Conservation (phyloP, 805 yeast genomes). For the Torulaspora maleeae region DNA sequence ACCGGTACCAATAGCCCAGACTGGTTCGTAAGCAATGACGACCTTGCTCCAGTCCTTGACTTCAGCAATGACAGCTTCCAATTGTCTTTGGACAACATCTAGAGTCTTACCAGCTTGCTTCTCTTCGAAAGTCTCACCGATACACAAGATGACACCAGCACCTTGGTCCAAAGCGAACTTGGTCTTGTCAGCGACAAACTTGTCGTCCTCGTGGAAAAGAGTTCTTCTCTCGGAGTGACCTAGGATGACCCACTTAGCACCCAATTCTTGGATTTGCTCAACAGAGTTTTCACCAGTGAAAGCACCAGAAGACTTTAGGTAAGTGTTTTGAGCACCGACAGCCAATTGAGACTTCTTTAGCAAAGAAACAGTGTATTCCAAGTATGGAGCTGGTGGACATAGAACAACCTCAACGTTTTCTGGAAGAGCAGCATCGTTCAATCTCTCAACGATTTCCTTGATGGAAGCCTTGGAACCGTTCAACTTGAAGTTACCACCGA, state of each 20-base stretch:
- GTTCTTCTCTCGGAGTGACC: constrained; percentile 99
- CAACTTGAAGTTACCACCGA: constrained; percentile 99
- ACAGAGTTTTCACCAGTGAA: constrained; percentile 97
- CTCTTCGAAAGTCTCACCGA: constrained; percentile 96
- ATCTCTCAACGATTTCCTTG: constrained; percentile 72
- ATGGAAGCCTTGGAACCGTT: constrained; percentile 90
- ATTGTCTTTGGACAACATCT: constrained; percentile 82
- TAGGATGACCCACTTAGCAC: constrained; percentile 89
- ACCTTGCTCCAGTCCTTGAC: constrained; percentile 85
- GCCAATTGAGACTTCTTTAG: constrained; percentile 68
- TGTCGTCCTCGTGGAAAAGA: constrained; percentile 83
- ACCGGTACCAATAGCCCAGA: constrained; percentile 99
- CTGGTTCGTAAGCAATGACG: constrained; percentile 98
- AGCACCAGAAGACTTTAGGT: constrained; percentile 87
- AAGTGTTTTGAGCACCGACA: constrained; percentile 89
- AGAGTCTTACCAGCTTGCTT: constrained; percentile 85
- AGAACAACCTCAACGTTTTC: constrained; percentile 84
- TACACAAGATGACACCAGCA: constrained; percentile 87
- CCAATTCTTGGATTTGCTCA: constrained; percentile 80
- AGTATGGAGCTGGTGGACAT: constrained; percentile 94
- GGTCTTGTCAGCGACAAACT: constrained; percentile 88
- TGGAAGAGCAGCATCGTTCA: constrained; percentile 75
- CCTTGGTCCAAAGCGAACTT: constrained; percentile 90
- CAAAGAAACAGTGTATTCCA: constrained; percentile 64
- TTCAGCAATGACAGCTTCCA: constrained; percentile 77